These are phyloP conservation scores for Neocucurbitaria cava DNA, from an alignment of 2,329 filamentous ascomycete species.

Conservation along the genomic window DNA sequence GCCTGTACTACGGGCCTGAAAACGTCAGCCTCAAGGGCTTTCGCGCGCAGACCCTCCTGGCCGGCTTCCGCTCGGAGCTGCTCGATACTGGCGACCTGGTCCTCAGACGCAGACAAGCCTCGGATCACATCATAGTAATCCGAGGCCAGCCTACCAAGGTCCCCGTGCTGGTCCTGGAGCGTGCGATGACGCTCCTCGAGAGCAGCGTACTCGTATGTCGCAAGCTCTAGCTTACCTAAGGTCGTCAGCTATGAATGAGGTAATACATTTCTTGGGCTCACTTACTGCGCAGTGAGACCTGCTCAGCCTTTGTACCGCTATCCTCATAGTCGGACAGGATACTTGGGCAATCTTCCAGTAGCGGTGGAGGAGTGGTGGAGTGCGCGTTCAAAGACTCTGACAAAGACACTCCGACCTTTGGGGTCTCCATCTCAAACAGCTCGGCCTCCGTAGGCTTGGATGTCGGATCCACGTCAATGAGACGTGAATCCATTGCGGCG, in stretches of 20 bases:
- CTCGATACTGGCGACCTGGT: conserved; percentile 7
- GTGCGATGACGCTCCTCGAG: conserved; percentile 15
- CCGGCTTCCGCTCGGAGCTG: conserved; percentile 24
- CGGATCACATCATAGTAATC: conserved; percentile 17
- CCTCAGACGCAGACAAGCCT: conserved; percentile 8
- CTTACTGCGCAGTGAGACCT: conserved; percentile 6
- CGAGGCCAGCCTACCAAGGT: conserved; percentile 13
- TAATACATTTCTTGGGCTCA: not conserved
- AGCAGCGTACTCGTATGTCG: conserved; percentile 11
- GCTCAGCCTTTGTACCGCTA: not conserved
- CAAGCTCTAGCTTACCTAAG: conserved; percentile 17
- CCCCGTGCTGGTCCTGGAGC: conserved; percentile 14
- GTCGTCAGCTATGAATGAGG: not conserved
- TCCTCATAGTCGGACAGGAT: not conserved
- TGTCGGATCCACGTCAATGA: not conserved
- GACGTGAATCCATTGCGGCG: not conserved
- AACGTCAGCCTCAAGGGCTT: conserved; percentile 21
- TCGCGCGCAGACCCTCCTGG: conserved; percentile 19
- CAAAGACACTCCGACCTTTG: not conserved
- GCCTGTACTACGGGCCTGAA: conserved; percentile 20
- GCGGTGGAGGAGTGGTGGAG: conserved; percentile 7
- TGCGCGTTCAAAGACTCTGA: not conserved
- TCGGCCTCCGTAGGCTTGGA: not conserved
- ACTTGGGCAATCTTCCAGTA: conserved; percentile 1
- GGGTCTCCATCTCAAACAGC: not conserved